A percentile compares a stretch with the other conserved stretches of the same genome.
phyloP scores from a whole-genome alignment of 805 yeast species.

The Ogataea chonburiensis region DNA sequence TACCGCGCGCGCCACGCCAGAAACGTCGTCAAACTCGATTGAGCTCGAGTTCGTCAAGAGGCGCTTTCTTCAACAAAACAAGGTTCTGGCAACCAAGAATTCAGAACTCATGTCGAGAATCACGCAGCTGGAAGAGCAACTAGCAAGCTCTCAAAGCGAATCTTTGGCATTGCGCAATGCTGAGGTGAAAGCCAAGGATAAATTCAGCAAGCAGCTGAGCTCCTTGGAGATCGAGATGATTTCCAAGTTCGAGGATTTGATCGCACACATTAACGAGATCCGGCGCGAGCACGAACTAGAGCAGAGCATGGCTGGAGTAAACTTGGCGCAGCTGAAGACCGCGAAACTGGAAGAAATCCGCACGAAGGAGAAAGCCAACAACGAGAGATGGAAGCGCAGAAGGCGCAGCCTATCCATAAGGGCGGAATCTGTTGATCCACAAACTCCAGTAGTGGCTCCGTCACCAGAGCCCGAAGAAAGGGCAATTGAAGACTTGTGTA shows the following conservation, averaged over 20 bases:
- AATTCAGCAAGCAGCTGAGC: constrained; percentile 7
- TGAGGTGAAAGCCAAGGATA: constrained; percentile 19
- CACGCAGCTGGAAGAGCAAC: constrained; percentile 49
- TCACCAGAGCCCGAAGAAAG: constrained; percentile 15
- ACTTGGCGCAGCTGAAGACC: constrained; percentile 9
- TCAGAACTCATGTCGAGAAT: constrained; percentile 51
- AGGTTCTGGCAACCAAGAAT: constrained; percentile 58
- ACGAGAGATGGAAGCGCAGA: constrained; percentile 4
- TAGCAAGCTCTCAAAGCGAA: constrained; percentile 30
- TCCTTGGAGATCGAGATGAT: constrained; percentile 14
- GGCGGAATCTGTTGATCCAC: constrained; percentile 3
- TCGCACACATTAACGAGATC: constrained; percentile 12
- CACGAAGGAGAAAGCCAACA: constrained; percentile 7
- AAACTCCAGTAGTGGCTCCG: constrained; percentile 11
- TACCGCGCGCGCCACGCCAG: constrained; percentile 12
- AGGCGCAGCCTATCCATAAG: constrained; percentile 8
- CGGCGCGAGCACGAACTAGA: constrained; percentile 13
- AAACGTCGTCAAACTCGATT: constrained; percentile 12
- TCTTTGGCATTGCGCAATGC: constrained; percentile 28
- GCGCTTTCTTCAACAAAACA: constrained; percentile 47
- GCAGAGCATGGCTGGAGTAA: constrained; percentile 1
- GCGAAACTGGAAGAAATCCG: constrained; percentile 14
- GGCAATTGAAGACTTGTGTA: constrained; percentile 2
- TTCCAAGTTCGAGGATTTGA: constrained; percentile 14
- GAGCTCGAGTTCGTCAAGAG: constrained; percentile 21